phyloP scores from a whole-genome alignment of 805 yeast species.

The Suhomyces sp. region DNA sequence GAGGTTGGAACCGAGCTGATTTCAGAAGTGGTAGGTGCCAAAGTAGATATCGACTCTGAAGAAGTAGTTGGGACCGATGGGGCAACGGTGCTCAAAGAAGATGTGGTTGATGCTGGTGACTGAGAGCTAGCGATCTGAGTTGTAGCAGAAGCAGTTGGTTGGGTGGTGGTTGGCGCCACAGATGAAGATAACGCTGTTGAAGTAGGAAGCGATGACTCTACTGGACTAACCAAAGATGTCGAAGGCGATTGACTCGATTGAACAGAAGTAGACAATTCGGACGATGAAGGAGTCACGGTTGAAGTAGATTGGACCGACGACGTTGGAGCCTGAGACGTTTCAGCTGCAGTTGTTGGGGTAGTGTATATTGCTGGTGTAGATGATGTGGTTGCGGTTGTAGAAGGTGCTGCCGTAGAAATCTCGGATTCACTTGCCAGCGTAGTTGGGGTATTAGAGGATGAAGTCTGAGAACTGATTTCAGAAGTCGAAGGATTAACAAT shows the following conservation, averaged over 20 bases:
- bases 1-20: not conserved
- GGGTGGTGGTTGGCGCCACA: not conserved
- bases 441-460: not conserved
- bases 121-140: not conserved
- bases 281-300: not conserved
- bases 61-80: constrained; percentile 1
- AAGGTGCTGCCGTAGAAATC: not conserved
- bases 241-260: not conserved
- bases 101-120: not conserved
- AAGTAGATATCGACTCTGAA: not conserved
- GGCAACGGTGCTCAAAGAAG: not conserved
- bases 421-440: not conserved
- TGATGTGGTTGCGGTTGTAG: not conserved
- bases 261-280: not conserved
- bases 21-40: not conserved
- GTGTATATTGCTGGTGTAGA: not conserved
- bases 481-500: not conserved
- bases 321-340: not conserved
- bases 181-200: not conserved
- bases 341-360: not conserved
- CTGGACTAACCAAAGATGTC: not conserved
- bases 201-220: not conserved
- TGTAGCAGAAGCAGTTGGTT: not conserved
- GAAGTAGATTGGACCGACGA: not conserved
- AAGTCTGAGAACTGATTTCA: not conserved